Conservation (phyloP, 1,139 yeast genomes). For the Torulaspora globosa region DNA sequence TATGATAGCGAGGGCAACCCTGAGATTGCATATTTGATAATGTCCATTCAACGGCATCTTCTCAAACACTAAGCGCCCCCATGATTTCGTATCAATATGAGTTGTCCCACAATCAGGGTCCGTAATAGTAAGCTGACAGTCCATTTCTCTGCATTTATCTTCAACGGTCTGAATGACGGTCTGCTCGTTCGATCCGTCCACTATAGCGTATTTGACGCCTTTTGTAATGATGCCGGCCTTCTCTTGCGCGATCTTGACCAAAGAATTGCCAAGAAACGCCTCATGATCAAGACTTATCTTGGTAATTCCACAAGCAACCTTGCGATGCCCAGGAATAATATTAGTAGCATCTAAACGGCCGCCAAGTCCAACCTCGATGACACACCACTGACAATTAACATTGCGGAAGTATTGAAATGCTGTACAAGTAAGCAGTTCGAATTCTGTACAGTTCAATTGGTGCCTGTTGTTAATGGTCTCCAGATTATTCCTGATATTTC, state of each 20-base stretch:
- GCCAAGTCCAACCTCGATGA: constrained; percentile 88
- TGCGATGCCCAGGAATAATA: constrained; percentile 43
- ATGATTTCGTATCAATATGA: constrained; percentile 37
- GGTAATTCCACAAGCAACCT: constrained; percentile 68
- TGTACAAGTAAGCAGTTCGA: constrained; percentile 76
- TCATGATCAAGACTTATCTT: constrained; percentile 87
- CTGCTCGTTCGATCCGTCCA: constrained; percentile 62
- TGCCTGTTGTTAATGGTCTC: constrained; percentile 38
- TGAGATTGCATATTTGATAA: constrained; percentile 67
- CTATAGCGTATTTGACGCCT: constrained; percentile 54
- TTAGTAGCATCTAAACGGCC: constrained; percentile 88
- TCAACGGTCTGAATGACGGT: constrained; percentile 46
- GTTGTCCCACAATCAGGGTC: constrained; percentile 22
- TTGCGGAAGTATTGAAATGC: constrained; percentile 71
- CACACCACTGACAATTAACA: constrained; percentile 61
- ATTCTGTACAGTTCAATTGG: constrained; percentile 70
- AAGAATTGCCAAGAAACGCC: constrained; percentile 59
- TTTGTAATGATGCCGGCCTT: constrained; percentile 80
- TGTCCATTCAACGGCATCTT: constrained; percentile 56
- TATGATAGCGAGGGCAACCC: constrained; percentile 62
- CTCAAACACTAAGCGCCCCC: constrained; percentile 26
- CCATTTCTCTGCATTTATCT: constrained; percentile 34
- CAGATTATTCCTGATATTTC: constrained; percentile 40
- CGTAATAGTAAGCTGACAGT: constrained; percentile 29
- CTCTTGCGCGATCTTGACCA: constrained; percentile 62